phyloP scores from a whole-genome alignment of 345 rosid genomes.

The Syzygium aqueum region DNA sequence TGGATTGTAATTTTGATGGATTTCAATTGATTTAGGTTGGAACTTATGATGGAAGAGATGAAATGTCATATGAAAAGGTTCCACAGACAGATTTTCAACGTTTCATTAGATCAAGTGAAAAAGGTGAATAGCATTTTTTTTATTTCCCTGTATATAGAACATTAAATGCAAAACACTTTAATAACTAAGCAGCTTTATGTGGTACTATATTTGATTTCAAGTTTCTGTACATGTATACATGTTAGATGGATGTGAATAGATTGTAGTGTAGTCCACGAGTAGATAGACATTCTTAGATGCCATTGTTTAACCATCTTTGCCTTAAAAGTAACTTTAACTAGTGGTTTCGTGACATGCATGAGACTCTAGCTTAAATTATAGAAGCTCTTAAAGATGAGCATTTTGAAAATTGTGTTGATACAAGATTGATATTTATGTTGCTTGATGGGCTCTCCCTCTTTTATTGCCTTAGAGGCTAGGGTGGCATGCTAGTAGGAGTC shows the following conservation, averaged over 20 bases:
- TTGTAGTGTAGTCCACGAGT: background rate
- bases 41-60: slow-evolving; percentile 32
- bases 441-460: background rate
- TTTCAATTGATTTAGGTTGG: slow-evolving; percentile 22
- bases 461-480: background rate
- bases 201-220: background rate
- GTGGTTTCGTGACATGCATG: background rate
- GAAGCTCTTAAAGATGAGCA: background rate
- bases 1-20: slow-evolving; percentile 9
- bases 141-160: background rate
- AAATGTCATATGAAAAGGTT: slow-evolving; percentile 25
- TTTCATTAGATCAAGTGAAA: slow-evolving; percentile 23
- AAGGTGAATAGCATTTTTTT: slow-evolving; percentile 13
- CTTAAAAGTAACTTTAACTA: background rate
- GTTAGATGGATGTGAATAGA: background rate
- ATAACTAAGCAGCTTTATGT: background rate
- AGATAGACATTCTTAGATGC: background rate
- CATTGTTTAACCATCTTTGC: background rate
- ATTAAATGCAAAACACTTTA: background rate
- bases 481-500: background rate
- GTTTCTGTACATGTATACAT: background rate
- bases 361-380: background rate
- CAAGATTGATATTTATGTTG: background rate
- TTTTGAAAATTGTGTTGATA: background rate
- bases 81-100: slow-evolving; percentile 42